Base-by-base conservation (phyloP, 768 basidiomycete genomes). In the Rubroboletus pulcherrimus region DNA sequence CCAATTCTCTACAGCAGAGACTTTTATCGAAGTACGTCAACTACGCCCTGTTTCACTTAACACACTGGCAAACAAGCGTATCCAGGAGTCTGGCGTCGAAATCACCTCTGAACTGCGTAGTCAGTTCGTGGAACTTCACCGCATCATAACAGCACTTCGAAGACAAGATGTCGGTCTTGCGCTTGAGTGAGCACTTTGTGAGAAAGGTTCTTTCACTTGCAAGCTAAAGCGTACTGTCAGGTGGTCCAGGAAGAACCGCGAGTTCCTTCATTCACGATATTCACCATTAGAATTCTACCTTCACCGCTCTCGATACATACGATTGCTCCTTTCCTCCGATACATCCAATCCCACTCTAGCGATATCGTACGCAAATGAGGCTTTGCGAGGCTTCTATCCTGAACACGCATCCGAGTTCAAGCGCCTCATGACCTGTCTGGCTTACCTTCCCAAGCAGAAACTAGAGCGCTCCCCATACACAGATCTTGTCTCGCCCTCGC, bases 271-370 rank as follows among this genome's bases (percentile, higher is more conserved):
- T 44, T 72, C 77, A 6, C 85, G 87, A 33, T 81, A 82, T 9
- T 96, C 94, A 1, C 80, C 91, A 0, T 80, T 99, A 11, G 91
- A 93, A 62, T 99, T 96, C 68, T 77, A 87, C 66, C 81, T 98
- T 29, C 92, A 98, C 63, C 89, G 92, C 29, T 93, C 92, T 10
- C 87, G 93, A 68, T 98, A 91, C 68, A 81, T 97, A 51, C 85
- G 85, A 4, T 76, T 96, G 10, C 79, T 95, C 19, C 76, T 89
- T 46, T 76, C 82, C 31, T 79, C 81, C 10, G 77, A 83, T 58
- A 81, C 85, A 7, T 79, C 83, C 29, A 73, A 86, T 62, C 76
- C 80, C 33, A 56, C 74, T 4, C 74, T 77, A 12, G 91, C 92
- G 2, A 77, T 97, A 41, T 70, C 77, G 1, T 98, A 98, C 71